A percentile compares a stretch with the other conserved stretches of the same genome.
Evolutionary conservation across 768 basidiomycete species (phyloP).

Genomic region (Pulveroboletus sp.): DNA sequence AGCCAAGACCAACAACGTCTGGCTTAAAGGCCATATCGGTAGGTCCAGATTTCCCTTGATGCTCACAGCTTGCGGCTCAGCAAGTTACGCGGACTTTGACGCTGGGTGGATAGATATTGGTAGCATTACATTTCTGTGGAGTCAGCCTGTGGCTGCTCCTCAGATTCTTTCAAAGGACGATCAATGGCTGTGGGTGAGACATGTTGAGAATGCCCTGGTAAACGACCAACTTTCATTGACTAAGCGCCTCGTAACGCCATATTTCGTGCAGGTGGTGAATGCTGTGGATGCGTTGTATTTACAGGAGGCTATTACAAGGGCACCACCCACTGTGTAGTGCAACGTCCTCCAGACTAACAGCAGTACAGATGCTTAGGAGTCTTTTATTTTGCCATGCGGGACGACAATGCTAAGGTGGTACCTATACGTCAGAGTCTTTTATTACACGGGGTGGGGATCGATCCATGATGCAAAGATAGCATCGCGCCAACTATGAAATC

Average conservation of each 20-base stretch:
- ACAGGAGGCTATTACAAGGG: slow-evolving; percentile 58
- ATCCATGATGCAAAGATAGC: slow-evolving; percentile 33
- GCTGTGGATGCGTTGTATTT: slow-evolving; percentile 58
- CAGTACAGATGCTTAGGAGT: slow-evolving; percentile 47
- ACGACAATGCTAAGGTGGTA: slow-evolving; percentile 46
- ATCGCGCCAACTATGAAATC: slow-evolving; percentile 48
- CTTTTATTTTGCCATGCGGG: slow-evolving; percentile 54
- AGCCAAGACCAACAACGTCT: slow-evolving; percentile 47
- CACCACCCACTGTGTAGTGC: slow-evolving; percentile 59
- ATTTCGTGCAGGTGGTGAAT: slow-evolving; percentile 46
- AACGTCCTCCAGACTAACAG: slow-evolving; percentile 54
- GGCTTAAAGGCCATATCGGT: slow-evolving; percentile 62
- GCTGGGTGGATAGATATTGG: slow-evolving; percentile 41
- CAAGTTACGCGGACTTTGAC: not conserved
- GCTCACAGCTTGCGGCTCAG: too few species aligned
- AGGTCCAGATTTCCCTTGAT: not conserved
- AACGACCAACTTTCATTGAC: not conserved
- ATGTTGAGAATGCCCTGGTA: slow-evolving; percentile 56
- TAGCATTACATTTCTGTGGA: slow-evolving; percentile 54
- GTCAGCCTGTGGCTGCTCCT: slow-evolving; percentile 55
- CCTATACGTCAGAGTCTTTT: slow-evolving; percentile 48
- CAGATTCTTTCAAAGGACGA: slow-evolving; percentile 53
- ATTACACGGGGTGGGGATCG: slow-evolving; percentile 42
- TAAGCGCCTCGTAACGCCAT: not conserved
- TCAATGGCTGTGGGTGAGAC: slow-evolving; percentile 55